A percentile compares a stretch with the other conserved stretches of the same genome.
Conservation (phyloP, 2,329 filamentous ascomycete species). For the Proliferodiscus dingleyae region DNA sequence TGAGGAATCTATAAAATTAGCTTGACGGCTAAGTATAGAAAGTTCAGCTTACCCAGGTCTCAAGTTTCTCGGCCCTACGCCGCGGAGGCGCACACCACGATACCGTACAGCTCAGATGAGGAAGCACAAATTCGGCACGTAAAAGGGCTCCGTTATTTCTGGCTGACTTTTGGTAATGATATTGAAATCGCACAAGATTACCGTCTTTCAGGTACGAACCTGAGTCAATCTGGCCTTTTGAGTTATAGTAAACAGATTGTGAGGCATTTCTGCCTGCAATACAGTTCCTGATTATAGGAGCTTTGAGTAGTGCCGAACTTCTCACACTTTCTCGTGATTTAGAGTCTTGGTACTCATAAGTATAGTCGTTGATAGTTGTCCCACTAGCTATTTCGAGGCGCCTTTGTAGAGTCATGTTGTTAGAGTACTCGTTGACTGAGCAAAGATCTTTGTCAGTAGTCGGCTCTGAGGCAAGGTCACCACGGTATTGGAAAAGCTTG, state of each 20-base stretch:
- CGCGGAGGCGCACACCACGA: constrained; percentile 47
- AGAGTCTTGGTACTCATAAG: constrained; percentile 41
- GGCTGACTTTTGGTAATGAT: constrained; percentile 49
- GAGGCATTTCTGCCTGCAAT: constrained; percentile 38
- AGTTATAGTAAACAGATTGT: constrained; percentile 44
- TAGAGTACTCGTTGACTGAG: constrained; percentile 43
- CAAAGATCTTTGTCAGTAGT: constrained; percentile 36
- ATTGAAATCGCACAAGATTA: constrained; percentile 48
- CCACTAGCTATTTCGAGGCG: constrained; percentile 28
- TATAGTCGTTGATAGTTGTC: constrained; percentile 40
- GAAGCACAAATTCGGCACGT: constrained; percentile 47
- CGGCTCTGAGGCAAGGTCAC: constrained; percentile 38
- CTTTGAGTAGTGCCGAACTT: constrained; percentile 13
- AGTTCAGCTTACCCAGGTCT: constrained; percentile 39
- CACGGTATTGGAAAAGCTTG: constrained; percentile 16
- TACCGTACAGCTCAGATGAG: constrained; percentile 47
- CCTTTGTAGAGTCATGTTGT: constrained; percentile 39
- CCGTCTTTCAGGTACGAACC: constrained; percentile 48
- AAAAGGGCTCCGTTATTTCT: constrained; percentile 48
- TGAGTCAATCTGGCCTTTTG: constrained; percentile 46
- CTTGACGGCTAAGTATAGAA: not conserved
- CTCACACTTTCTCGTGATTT: constrained; percentile 22
- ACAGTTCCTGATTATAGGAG: constrained; percentile 43
- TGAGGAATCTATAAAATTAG: constrained; percentile 43
- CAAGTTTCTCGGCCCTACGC: constrained; percentile 38